A percentile compares a stretch with the other conserved stretches of the same genome.
phyloP scores from a whole-genome alignment of 352 stramenopile genomes.

The Phytophthora sansomeana region DNA sequence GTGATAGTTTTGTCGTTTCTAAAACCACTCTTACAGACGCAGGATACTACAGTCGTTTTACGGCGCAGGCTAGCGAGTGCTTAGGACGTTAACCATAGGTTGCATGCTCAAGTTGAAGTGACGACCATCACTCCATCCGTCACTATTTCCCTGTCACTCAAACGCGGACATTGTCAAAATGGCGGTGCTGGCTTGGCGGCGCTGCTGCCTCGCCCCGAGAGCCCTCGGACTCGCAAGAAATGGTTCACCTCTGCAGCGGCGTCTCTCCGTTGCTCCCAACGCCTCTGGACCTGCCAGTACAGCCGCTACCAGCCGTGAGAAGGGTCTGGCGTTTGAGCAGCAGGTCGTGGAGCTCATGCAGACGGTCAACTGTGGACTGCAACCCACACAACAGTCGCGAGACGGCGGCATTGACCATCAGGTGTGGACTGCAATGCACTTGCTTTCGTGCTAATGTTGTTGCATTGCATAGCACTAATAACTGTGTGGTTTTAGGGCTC shows the following conservation, averaged over 20 bases:
- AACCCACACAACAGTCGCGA: conserved; percentile 66
- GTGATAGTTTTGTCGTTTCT: too few relatives aligned
- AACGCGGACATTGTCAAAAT: not conserved
- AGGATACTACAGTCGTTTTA: too few relatives aligned
- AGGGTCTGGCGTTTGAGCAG: conserved; percentile 69
- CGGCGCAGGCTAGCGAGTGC: too few relatives aligned
- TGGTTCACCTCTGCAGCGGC: conserved; percentile 1
- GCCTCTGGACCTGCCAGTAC: not conserved
- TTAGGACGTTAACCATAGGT: too few relatives aligned
- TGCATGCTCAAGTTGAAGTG: conserved; percentile 14
- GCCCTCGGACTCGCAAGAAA: not conserved
- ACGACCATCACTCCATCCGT: conserved; percentile 24
- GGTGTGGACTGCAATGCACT: conserved; percentile 15
- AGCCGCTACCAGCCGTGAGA: conserved; percentile 39
- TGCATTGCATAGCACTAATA: not conserved
- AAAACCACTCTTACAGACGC: too few relatives aligned
- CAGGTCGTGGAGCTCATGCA: conserved; percentile 67
- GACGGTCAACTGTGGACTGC: conserved; percentile 57
- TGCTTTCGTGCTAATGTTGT: not conserved
- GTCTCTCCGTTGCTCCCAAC: conserved; percentile 6
- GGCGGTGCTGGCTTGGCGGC: not conserved
- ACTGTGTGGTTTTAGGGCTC: conserved; percentile 43
- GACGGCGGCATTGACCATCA: conserved; percentile 83
- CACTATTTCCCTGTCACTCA: conserved; percentile 29
- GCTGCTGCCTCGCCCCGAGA: conserved; percentile 14